Conservation (phyloP, 768 basidiomycete genomes). For the Dictyophora rubrovolvata region DNA sequence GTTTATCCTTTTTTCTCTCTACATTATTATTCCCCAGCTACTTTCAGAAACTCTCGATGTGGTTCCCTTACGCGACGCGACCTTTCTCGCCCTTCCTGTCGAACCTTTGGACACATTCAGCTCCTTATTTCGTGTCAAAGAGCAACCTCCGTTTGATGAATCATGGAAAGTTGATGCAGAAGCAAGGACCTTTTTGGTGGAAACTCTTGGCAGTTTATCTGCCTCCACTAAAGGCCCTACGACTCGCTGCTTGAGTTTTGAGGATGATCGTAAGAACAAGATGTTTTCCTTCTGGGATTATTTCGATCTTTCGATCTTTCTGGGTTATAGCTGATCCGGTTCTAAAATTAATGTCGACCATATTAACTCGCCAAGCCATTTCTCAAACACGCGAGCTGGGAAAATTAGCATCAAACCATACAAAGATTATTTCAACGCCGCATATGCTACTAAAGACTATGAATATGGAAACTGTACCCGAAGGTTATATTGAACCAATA, state of each 20-base stretch:
- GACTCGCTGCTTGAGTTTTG: background rate
- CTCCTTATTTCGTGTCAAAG: conserved; percentile 23
- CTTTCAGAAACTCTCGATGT: conserved; percentile 28
- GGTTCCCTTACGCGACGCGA: conserved; percentile 41
- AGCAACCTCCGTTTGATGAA: conserved; percentile 36
- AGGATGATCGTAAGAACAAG: background rate
- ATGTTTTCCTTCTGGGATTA: background rate
- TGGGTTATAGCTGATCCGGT: conserved; percentile 11
- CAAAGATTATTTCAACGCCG: conserved; percentile 15
- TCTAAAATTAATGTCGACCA: conserved; percentile 31
- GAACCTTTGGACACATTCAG: conserved; percentile 44
- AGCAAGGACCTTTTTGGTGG: conserved; percentile 13
- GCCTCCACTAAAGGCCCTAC: background rate
- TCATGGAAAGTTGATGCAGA: conserved; percentile 26
- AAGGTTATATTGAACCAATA: conserved; percentile 25
- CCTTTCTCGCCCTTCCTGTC: conserved; percentile 38
- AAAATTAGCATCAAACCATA: conserved; percentile 13
- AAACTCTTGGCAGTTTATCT: background rate
- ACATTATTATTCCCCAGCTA: conserved; percentile 25
- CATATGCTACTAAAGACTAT: conserved; percentile 16
- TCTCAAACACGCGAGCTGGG: conserved; percentile 39
- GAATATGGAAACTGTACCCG: conserved; percentile 17
- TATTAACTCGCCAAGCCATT: conserved; percentile 36
- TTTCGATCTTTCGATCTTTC: background rate
- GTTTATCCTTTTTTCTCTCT: background rate